Conservation (phyloP, 2,329 filamentous ascomycete genomes). For the Arachnomyces sp. region DNA sequence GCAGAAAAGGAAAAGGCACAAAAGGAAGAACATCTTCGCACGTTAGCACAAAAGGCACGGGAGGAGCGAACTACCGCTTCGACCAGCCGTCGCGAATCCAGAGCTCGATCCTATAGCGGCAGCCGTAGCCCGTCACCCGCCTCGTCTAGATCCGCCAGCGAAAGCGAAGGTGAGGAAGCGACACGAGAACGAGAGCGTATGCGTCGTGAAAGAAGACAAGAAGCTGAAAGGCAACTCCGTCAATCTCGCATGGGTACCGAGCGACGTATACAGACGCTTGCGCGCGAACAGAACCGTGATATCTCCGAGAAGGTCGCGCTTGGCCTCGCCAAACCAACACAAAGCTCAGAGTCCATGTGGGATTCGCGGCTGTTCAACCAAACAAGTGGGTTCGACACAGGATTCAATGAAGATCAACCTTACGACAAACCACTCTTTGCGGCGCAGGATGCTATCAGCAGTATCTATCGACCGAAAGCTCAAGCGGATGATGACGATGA, state of each 20-base stretch:
- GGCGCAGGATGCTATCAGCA: constrained; percentile 87
- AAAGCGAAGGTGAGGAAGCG: constrained; percentile 59
- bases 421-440: constrained; percentile 98
- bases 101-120: constrained; percentile 42
- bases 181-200: constrained; percentile 68
- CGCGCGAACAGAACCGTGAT: constrained; percentile 89
- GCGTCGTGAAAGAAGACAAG: constrained; percentile 68
- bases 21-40: constrained; percentile 86
- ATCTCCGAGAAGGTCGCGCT: constrained; percentile 96
- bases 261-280: constrained; percentile 83
- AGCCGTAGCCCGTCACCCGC: constrained; percentile 36
- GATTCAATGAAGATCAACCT: constrained; percentile 94
- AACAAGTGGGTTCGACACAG: constrained; percentile 78
- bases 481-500: constrained; percentile 67
- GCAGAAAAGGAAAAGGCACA: constrained; percentile 93
- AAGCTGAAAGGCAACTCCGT: constrained; percentile 81
- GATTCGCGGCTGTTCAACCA: constrained; percentile 94
- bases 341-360: constrained; percentile 90
- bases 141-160: constrained; percentile 39
- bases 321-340: constrained; percentile 88
- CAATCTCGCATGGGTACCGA: constrained; percentile 96
- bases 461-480: constrained; percentile 78
- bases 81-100: constrained; percentile 41
- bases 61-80: constrained; percentile 61
- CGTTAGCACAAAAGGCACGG: constrained; percentile 82